Percentiles rank a stretch among this genome's conserved stretches.
Conservation (phyloP, 768 basidiomycete species). For the Boletus coccyginus region DNA sequence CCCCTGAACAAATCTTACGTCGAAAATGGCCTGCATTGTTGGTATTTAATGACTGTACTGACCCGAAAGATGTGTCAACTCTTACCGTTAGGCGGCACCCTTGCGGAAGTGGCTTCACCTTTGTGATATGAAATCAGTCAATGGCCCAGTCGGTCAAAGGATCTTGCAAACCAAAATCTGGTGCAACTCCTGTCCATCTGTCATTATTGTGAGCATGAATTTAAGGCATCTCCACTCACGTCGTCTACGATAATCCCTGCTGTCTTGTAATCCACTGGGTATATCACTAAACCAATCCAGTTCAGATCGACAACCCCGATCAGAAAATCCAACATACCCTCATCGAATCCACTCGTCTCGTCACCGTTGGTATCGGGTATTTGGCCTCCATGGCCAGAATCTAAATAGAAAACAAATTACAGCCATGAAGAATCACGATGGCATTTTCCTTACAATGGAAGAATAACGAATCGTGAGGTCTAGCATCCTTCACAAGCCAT, state of each 20-base stretch:
- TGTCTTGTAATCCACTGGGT: slow-evolving; percentile 80
- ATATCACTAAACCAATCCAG: slow-evolving; percentile 58
- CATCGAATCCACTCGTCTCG: slow-evolving; percentile 77
- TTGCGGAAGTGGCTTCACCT: slow-evolving; percentile 53
- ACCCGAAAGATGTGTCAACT: neutral
- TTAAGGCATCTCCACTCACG: slow-evolving; percentile 36
- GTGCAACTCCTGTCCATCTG: slow-evolving; percentile 36
- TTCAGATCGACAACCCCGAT: neutral
- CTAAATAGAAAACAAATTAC: slow-evolving; percentile 33
- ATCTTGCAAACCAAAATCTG: slow-evolving; percentile 36
- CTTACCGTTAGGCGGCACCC: slow-evolving; percentile 65
- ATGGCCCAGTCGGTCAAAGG: neutral
- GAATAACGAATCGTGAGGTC: slow-evolving; percentile 69
- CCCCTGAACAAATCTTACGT: slow-evolving; percentile 35
- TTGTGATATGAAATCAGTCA: neutral
- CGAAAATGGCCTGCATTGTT: slow-evolving; percentile 40
- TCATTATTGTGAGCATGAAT: neutral
- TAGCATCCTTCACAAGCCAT: slow-evolving; percentile 70
- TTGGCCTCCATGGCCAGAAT: slow-evolving; percentile 97
- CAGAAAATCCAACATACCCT: slow-evolving; percentile 43
- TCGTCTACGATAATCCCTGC: slow-evolving; percentile 80
- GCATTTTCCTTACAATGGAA: slow-evolving; percentile 53
- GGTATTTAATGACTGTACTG: neutral
- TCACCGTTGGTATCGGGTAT: slow-evolving; percentile 75
- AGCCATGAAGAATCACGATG: neutral